phyloP scores from a whole-genome alignment of 495 filamentous ascomycete genomes.

The Chaetomidium leptoderma region DNA sequence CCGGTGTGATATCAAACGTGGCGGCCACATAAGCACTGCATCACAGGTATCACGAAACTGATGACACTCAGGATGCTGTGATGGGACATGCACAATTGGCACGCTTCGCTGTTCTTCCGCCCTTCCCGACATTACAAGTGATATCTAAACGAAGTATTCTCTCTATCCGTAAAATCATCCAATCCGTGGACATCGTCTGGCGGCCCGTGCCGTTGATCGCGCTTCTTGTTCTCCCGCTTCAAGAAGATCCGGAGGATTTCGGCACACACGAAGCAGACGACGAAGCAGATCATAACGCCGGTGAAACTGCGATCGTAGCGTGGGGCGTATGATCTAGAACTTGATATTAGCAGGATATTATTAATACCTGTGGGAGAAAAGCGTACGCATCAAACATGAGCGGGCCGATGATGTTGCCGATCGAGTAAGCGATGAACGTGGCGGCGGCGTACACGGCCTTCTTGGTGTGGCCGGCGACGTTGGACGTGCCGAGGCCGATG shows the following conservation, averaged over 20 bases:
- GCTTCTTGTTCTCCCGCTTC: slow-evolving; percentile 2
- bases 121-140: background rate
- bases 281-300: slow-evolving; percentile 8
- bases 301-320: slow-evolving; percentile 11
- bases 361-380: background rate
- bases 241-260: slow-evolving; percentile 5
- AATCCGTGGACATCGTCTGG: background rate
- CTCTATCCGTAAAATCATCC: slow-evolving; percentile 7
- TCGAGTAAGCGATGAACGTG: slow-evolving; percentile 8
- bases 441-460: slow-evolving; percentile 9
- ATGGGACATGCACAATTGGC: too few species aligned
- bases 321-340: background rate
- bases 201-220: background rate
- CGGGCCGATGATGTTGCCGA: slow-evolving; percentile 12
- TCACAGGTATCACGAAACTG: too few species aligned
- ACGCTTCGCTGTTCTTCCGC: background rate
- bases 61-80: too few species aligned
- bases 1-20: too few species aligned
- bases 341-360: background rate
- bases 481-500: slow-evolving; percentile 11
- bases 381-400: slow-evolving; percentile 14
- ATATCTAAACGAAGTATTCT: slow-evolving; percentile 12
- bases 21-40: too few species aligned
- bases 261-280: slow-evolving; percentile 1
- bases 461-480: slow-evolving; percentile 14